Percentiles rank a stretch among this genome's conserved stretches.
Conservation (phyloP, 139 green algal genomes). For the Nannochloris sp. region DNA sequence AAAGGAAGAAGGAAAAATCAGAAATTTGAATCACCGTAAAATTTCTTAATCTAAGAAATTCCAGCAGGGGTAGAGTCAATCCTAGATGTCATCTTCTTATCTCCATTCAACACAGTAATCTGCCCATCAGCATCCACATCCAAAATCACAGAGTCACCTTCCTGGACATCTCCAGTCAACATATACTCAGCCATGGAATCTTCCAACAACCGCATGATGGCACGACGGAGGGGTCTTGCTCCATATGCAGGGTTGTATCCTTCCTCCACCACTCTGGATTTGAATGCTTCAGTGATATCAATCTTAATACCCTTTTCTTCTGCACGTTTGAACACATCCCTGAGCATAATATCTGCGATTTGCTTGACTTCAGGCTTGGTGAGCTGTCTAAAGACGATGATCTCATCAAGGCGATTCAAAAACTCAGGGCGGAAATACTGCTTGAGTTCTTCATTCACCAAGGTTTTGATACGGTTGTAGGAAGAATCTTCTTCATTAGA, state of each 20-base stretch:
- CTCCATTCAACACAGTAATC: conserved; percentile 83
- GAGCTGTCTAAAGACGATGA: conserved; percentile 99
- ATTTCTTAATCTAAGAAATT: conserved; percentile 54
- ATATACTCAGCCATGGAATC: conserved; percentile 93
- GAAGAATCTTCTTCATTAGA: conserved; percentile 32
- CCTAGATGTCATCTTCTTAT: conserved; percentile 80
- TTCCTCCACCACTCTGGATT: conserved; percentile 91
- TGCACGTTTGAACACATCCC: conserved; percentile 84
- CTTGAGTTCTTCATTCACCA: conserved; percentile 99
- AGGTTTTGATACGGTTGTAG: conserved; percentile 89
- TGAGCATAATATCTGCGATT: conserved; percentile 98
- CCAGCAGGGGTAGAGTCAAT: conserved; percentile 63
- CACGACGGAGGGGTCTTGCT: conserved; percentile 91
- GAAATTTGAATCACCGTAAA: neutral
- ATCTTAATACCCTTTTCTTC: conserved; percentile 96
- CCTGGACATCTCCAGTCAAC: conserved; percentile 87
- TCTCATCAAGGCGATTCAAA: conserved; percentile 98
- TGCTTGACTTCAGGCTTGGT: conserved; percentile 97
- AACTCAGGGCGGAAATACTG: conserved; percentile 98
- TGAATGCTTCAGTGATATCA: conserved; percentile 75
- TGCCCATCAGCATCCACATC: conserved; percentile 86
- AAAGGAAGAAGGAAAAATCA: conserved; percentile 7
- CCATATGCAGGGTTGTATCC: conserved; percentile 98
- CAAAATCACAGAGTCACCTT: conserved; percentile 89
- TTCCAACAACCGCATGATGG: conserved; percentile 98